Evolutionary conservation across 2,329 filamentous ascomycete species (phyloP).

Genomic region (Talaromyces sp.): DNA sequence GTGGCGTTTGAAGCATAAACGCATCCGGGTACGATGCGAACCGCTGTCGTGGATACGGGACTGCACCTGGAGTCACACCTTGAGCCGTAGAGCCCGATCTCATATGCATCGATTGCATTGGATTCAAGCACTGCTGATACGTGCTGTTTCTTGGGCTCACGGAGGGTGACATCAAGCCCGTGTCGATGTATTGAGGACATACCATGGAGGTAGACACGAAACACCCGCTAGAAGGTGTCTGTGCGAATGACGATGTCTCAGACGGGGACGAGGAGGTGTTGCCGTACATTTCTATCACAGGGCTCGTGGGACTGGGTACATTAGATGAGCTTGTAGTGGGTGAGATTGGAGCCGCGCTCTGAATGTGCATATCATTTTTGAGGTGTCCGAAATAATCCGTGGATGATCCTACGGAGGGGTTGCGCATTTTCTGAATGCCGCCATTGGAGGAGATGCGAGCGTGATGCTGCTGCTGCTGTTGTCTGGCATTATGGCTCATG

Average conservation of each 20-base stretch:
- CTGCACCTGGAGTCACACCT: not conserved
- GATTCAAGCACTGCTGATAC: not conserved
- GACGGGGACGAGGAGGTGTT: not conserved
- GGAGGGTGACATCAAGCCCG: slow-evolving; percentile 5
- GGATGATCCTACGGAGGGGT: not conserved
- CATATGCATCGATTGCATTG: slow-evolving; percentile 4
- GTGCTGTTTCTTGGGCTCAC: slow-evolving; percentile 7
- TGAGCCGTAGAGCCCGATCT: slow-evolving; percentile 8
- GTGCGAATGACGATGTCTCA: slow-evolving; percentile 17
- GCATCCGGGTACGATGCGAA: slow-evolving; percentile 14
- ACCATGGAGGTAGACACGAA: not conserved
- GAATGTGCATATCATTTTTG: not conserved
- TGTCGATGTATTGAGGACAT: slow-evolving; percentile 21
- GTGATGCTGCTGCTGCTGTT: slow-evolving; percentile 16
- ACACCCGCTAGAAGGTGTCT: slow-evolving; percentile 18
- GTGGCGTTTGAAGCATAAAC: slow-evolving; percentile 1
- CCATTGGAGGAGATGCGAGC: slow-evolving; percentile 26
- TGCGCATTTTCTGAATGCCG: slow-evolving; percentile 31
- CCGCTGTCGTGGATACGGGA: slow-evolving; percentile 3
- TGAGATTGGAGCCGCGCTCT: not conserved
- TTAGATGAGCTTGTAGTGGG: slow-evolving; percentile 1
- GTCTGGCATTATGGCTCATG: slow-evolving; percentile 15
- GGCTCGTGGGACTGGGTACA: slow-evolving; percentile 4
- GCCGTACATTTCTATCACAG: slow-evolving; percentile 4
- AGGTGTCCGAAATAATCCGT: not conserved